Evolutionary conservation across 2,329 filamentous ascomycete species (phyloP), one percentile per base, ranked within the genome.

Genomic region (Fusarium veterinarium): DNA sequence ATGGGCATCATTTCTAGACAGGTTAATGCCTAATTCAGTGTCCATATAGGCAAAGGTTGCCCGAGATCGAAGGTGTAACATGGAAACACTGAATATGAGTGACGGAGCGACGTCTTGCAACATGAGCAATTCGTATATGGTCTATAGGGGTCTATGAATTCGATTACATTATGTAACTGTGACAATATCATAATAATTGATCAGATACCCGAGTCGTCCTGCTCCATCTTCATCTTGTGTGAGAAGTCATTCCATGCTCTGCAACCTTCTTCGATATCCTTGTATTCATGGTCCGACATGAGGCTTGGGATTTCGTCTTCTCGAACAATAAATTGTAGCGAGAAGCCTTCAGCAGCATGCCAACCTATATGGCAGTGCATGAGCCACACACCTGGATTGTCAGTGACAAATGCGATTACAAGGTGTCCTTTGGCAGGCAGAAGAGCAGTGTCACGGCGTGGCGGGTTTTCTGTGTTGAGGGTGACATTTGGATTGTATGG

Each of bases 381-480:
- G 16, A 86, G 79, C 86, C 86, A 87, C 1, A 81, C 79, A 0
- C 86, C 86, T 1, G 86, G 84, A 77, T 88, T 89, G 64, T 84
- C 80, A 0, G 83, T 81, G 71, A 85, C 77, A 64, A 88, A 86
- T 16, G 85, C 86, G 45, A 89, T 78, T 23, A 87, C 84, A 17
- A 88, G 64, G 74, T 85, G 84, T 0, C 86, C 86, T 31, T 76
- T 73, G 5, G 76, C 77, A 5, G 83, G 83, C 5, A 89, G 81
- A 67, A 86, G 83, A 12, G 86, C 86, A 9, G 86, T 85, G 74
- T 90, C 87, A 51, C 88, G 83, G 11, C 88, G 84, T 28, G 85
- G 83, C 1, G 88, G 86, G 75, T 89, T 89, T 20, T 59, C 44
- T 12, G 57, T 65, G 25, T 77, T 70, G 19, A 75, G 68, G 5